Evolutionary conservation across 164 flowering plant genomes (phyloP).

Genomic region (Vitis vinifera): DNA sequence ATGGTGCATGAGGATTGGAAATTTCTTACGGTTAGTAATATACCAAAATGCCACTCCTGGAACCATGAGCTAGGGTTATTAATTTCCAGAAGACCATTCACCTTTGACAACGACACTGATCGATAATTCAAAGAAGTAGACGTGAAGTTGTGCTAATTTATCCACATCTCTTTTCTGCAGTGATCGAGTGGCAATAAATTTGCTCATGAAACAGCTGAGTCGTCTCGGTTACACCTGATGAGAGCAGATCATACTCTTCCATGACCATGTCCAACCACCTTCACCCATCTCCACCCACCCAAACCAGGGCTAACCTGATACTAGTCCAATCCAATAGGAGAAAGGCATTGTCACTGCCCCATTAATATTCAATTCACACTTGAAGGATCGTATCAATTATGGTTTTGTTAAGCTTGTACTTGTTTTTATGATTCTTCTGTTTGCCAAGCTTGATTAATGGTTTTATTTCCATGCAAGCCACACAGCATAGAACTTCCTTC

Average conservation of each 20-base stretch:
- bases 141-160: neutral
- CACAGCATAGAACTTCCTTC: too few relatives aligned
- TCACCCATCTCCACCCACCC: conserved; percentile 54
- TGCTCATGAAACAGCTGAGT: conserved; percentile 15
- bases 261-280: conserved; percentile 43
- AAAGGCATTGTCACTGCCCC: conserved; percentile 3
- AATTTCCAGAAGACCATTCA: neutral
- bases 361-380: conserved; percentile 8
- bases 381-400: neutral
- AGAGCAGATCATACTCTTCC: neutral
- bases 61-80: neutral
- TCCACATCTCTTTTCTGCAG: neutral
- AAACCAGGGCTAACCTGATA: conserved; percentile 7
- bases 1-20: conserved; percentile 19
- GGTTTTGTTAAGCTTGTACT: neutral
- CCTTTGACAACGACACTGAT: neutral
- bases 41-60: conserved; percentile 11
- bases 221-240: conserved; percentile 14
- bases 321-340: conserved; percentile 33
- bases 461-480: too few relatives aligned
- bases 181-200: neutral
- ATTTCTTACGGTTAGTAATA: neutral
- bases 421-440: neutral
- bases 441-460: neutral
- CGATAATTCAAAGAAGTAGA: conserved; percentile 2